Evolutionary conservation across 768 basidiomycete species (phyloP), one percentile per base, ranked within the genome.

Genomic region (Naganishia vishniacii): DNA sequence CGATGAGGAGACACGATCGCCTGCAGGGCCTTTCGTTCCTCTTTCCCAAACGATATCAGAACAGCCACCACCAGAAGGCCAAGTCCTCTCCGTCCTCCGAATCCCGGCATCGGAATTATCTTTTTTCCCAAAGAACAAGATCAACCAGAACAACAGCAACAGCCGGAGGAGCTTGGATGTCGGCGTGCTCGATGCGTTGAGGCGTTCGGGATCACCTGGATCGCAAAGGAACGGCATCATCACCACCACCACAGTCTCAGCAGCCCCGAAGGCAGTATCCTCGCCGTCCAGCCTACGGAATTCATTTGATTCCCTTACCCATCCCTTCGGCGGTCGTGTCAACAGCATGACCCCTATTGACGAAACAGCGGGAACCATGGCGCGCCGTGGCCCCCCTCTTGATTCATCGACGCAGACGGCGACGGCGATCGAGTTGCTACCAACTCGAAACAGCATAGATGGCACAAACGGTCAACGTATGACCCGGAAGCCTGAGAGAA

Each of bases 341-440:
- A 56, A 56, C n/a, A 56, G 53, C 53, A 56, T 56, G 53, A 56
- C 53, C 3, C 53, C 53, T 15, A 56, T 56, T 40, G 53, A 56
- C 23, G 53, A 56, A n/a, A 15, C 53, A n/a, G n/a, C n/a, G n/a
- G n/a, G n/a, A n/a, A n/a, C n/a, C n/a, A n/a, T n/a, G n/a, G n/a
- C n/a, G n/a, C n/a, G n/a, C n/a, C n/a, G n/a, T n/a, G n/a, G n/a
- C n/a, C n/a, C n/a, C n/a, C n/a, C n/a, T n/a, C n/a, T n/a, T n/a
- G n/a, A n/a, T n/a, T n/a, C n/a, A n/a, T n/a, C n/a, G n/a, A n/a
- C n/a, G n/a, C n/a, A n/a, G n/a, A n/a, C n/a, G n/a, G n/a, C n/a
- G n/a, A n/a, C n/a, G n/a, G n/a, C n/a, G 4, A 56, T 56, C 32
- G 53, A 56, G 23, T 34, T 56, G 12, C 34, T 37, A 16, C 37